These are phyloP conservation scores for Ramichloridium luteum DNA, from an alignment of 2,329 filamentous ascomycete genomes.

Conservation along the genomic window DNA sequence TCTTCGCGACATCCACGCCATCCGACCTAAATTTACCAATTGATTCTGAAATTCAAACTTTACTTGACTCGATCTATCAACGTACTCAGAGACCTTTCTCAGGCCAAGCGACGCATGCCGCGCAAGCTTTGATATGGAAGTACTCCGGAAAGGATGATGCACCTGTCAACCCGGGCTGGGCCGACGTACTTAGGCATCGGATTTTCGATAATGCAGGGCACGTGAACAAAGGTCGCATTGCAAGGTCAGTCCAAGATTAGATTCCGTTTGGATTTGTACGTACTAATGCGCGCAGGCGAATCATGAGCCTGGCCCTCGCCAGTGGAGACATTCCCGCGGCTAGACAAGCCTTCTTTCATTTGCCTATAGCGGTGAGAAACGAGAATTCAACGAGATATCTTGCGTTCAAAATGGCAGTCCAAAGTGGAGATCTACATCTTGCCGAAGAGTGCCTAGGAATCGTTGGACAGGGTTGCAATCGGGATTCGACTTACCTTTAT, in stretches of 20 bases:
- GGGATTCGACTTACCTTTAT: conserved; percentile 55
- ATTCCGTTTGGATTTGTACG: background rate
- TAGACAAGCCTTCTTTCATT: conserved; percentile 42
- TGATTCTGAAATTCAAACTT: conserved; percentile 29
- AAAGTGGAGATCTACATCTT: conserved; percentile 27
- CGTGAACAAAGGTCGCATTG: conserved; percentile 49
- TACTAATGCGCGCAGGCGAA: conserved; percentile 51
- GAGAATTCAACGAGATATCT: conserved; percentile 19
- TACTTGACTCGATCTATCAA: conserved; percentile 37
- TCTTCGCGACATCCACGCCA: conserved; percentile 46
- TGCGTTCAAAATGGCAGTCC: conserved; percentile 20
- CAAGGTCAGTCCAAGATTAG: conserved; percentile 43
- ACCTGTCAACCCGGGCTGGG: conserved; percentile 43
- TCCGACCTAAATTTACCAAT: conserved; percentile 2
- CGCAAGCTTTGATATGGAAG: conserved; percentile 71
- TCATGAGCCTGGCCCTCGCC: conserved; percentile 57
- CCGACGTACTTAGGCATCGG: conserved; percentile 51
- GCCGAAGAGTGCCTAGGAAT: conserved; percentile 51
- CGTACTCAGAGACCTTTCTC: conserved; percentile 39
- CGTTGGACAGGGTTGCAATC: conserved; percentile 42
- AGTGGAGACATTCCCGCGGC: conserved; percentile 44
- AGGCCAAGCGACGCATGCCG: conserved; percentile 51
- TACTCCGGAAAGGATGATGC: conserved; percentile 16
- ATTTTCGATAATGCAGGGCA: conserved; percentile 55
- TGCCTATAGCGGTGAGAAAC: conserved; percentile 34